Evolutionary conservation across 2,329 filamentous ascomycete species (phyloP).

Genomic region (Colletotrichum ledebouriae): DNA sequence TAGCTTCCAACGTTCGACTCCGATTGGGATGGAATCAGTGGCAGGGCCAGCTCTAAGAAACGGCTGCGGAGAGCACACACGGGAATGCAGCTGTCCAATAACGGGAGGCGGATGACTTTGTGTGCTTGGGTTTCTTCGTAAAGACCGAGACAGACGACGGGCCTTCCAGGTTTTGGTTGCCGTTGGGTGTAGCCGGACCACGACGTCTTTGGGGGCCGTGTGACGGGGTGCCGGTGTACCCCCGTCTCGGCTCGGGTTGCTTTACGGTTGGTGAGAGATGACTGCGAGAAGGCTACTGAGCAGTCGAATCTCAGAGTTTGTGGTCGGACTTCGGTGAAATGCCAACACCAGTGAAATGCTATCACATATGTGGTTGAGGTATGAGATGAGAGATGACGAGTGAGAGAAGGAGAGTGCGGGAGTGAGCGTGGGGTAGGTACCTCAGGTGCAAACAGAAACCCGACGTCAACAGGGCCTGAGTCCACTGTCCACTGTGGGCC

Average conservation of each 20-base stretch:
- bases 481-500: neutral
- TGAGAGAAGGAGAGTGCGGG: neutral
- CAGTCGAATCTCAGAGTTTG: neutral
- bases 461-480: neutral
- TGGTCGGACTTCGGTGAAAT: neutral
- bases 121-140: constrained; percentile 1
- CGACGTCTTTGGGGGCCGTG: constrained; percentile 14
- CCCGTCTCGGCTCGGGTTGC: constrained; percentile 28
- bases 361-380: neutral
- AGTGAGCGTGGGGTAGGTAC: neutral
- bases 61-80: constrained; percentile 33
- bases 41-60: neutral
- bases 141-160: neutral
- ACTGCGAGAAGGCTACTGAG: neutral
- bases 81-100: constrained; percentile 33
- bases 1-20: constrained; percentile 6
- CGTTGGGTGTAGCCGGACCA: constrained; percentile 25
- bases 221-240: constrained; percentile 13
- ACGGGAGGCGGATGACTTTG: constrained; percentile 16
- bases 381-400: neutral
- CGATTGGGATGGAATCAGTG: neutral
- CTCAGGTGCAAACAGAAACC: constrained; percentile 35
- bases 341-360: neutral
- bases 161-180: constrained; percentile 5
- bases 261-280: neutral